These are phyloP conservation scores for Aspergillus luchuensis DNA, from an alignment of 2,329 filamentous ascomycete genomes.

Conservation along the genomic window DNA sequence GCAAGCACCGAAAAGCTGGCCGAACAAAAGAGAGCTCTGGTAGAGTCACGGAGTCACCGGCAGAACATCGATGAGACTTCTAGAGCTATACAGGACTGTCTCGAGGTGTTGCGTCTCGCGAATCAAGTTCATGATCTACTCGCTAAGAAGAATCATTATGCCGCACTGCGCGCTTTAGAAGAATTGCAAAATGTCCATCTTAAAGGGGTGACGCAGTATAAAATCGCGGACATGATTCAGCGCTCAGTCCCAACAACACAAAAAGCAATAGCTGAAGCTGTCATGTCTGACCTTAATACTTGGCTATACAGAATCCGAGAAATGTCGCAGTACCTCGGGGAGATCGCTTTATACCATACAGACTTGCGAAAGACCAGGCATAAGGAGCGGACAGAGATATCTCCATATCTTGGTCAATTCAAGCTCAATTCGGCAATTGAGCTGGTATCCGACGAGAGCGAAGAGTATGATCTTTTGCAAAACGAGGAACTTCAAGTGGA, in stretches of 20 bases:
- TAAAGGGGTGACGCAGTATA: conserved; percentile 91
- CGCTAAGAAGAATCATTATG: conserved; percentile 92
- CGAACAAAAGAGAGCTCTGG: conserved; percentile 89
- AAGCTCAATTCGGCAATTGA: conserved; percentile 95
- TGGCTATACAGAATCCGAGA: conserved; percentile 96
- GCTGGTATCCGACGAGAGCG: conserved; percentile 88
- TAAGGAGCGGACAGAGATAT: conserved; percentile 75
- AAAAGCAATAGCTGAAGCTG: conserved; percentile 89
- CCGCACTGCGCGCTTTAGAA: conserved; percentile 87
- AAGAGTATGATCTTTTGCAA: conserved; percentile 92
- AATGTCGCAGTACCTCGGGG: conserved; percentile 91
- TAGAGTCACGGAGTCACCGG: conserved; percentile 86
- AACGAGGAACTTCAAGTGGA: conserved; percentile 95
- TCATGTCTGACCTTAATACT: conserved; percentile 95
- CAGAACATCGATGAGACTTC: conserved; percentile 96
- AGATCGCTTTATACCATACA: conserved; percentile 96
- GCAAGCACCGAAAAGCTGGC: conserved; percentile 91
- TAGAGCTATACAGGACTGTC: conserved; percentile 82
- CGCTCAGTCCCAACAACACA: conserved; percentile 92
- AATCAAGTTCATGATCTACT: conserved; percentile 94
- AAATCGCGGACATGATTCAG: conserved; percentile 92
- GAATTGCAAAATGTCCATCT: conserved; percentile 96
- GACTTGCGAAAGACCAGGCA: conserved; percentile 81
- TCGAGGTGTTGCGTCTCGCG: conserved; percentile 87
- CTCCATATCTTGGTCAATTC: conserved; percentile 76